Percentiles rank a stretch among this genome's conserved stretches.
Evolutionary conservation across 805 yeast genomes (phyloP).

Genomic region (Ogataea pilisensis): DNA sequence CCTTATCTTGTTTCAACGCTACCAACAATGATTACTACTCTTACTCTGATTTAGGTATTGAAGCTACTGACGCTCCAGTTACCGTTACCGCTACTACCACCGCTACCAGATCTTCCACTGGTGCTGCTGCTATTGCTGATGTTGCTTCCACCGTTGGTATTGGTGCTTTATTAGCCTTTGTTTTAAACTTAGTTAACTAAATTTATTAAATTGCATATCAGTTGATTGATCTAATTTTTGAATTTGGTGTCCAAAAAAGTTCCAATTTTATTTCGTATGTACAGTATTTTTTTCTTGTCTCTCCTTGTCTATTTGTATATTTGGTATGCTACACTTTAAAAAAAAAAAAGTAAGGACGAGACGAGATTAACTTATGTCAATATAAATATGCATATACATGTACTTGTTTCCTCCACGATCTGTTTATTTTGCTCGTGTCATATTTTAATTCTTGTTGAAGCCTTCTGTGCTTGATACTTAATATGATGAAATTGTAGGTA

Average conservation of each 20-base stretch:
- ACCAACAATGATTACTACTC: constrained; percentile 36
- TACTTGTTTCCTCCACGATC: too few species aligned
- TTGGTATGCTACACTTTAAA: too few species aligned
- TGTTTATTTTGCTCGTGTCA: too few species aligned
- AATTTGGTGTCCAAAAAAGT: neutral
- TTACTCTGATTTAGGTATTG: constrained; percentile 24
- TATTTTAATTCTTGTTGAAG: too few species aligned
- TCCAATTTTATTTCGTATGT: too few species aligned
- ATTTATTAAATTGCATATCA: neutral
- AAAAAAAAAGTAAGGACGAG: too few species aligned
- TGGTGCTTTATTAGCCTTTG: constrained; percentile 4
- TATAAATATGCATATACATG: too few species aligned
- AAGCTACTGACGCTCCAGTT: constrained; percentile 7
- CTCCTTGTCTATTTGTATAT: too few species aligned
- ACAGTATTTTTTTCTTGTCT: too few species aligned
- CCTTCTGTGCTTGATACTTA: too few species aligned
- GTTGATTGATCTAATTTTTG: neutral
- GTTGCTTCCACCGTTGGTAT: constrained; percentile 4
- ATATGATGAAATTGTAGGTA: too few species aligned
- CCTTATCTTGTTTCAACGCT: constrained; percentile 39
- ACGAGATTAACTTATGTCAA: too few species aligned
- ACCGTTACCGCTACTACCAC: constrained; percentile 11
- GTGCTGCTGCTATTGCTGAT: neutral
- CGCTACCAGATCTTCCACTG: constrained; percentile 13
- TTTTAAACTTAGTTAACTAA: constrained; percentile 4